A percentile compares a stretch with the other conserved stretches of the same genome.
Evolutionary conservation across 495 filamentous ascomycete species (phyloP).

Genomic region (Friedmanniomyces endolithicus): DNA sequence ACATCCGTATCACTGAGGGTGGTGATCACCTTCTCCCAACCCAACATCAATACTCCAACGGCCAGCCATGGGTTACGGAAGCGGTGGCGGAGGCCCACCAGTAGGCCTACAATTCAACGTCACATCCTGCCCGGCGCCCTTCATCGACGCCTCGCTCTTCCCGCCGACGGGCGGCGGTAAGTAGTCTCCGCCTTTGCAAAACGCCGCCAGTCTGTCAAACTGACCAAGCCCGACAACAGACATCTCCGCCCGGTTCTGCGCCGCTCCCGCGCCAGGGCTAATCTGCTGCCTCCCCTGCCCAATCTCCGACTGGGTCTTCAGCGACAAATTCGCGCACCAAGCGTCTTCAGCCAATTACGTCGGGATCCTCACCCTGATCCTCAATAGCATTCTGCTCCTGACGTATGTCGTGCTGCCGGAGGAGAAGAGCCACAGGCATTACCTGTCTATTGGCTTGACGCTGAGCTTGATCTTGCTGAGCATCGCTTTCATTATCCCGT

Average conservation of each 20-base stretch:
- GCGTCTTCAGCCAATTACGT: conserved; percentile 24
- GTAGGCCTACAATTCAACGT: neutral
- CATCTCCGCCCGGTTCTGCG: conserved; percentile 25
- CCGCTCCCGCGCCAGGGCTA: conserved; percentile 5
- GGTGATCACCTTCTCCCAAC: neutral
- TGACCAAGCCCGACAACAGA: conserved; percentile 19
- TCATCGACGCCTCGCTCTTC: neutral
- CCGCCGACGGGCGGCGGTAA: neutral
- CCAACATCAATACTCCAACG: neutral
- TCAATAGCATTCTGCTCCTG: conserved; percentile 27
- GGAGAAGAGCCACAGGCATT: conserved; percentile 29
- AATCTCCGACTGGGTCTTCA: conserved; percentile 26
- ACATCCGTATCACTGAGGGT: neutral
- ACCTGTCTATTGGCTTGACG: conserved; percentile 27
- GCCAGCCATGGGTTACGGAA: neutral
- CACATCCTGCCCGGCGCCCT: neutral
- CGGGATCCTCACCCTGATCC: conserved; percentile 23
- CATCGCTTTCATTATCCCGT: conserved; percentile 29
- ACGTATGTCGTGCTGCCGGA: conserved; percentile 28
- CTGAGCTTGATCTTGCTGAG: conserved; percentile 6
- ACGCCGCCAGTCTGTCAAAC: neutral
- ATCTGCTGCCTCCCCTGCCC: conserved; percentile 32
- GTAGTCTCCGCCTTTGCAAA: too few relatives aligned
- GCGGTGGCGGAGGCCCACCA: neutral
- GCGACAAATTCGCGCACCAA: conserved; percentile 9